A percentile compares a stretch with the other conserved stretches of the same genome.
These are phyloP conservation scores for Aspergillus sp. DNA, from an alignment of 2,329 filamentous ascomycete genomes.

Conservation along the genomic window DNA sequence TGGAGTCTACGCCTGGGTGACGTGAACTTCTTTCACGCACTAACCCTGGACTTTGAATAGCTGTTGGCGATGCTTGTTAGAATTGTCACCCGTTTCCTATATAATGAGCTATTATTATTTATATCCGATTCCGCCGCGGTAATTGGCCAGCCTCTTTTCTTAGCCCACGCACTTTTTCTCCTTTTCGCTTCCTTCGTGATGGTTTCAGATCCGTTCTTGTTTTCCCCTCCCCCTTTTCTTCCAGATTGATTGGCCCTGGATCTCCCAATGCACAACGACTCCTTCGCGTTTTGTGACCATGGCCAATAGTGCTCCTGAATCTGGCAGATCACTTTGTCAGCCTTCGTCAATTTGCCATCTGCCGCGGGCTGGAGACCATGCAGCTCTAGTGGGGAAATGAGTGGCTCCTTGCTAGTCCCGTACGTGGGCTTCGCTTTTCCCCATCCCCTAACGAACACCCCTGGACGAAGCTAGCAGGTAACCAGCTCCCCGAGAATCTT, in stretches of 20 bases:
- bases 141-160: slow-evolving; percentile 5
- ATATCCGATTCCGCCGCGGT: background rate
- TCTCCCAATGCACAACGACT: background rate
- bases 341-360: background rate
- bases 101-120: background rate
- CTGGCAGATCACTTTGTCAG: slow-evolving; percentile 7
- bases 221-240: slow-evolving; percentile 10
- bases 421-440: slow-evolving; percentile 28
- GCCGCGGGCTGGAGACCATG: slow-evolving; percentile 19
- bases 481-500: slow-evolving; percentile 11
- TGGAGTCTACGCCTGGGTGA: slow-evolving; percentile 13
- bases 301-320: background rate
- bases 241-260: slow-evolving; percentile 4
- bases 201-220: slow-evolving; percentile 13
- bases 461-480: slow-evolving; percentile 22
- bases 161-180: slow-evolving; percentile 3
- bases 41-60: background rate
- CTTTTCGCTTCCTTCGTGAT: slow-evolving; percentile 4
- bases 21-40: slow-evolving; percentile 11
- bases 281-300: background rate
- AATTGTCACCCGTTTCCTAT: background rate
- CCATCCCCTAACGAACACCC: slow-evolving; percentile 35
- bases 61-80: background rate
- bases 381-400: slow-evolving; percentile 31
- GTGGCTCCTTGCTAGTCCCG: slow-evolving; percentile 29